Evolutionary conservation across 2,329 filamentous ascomycete genomes (phyloP), one percentile per base, ranked within the genome.

Genomic region (Aplosporella prunicola): DNA sequence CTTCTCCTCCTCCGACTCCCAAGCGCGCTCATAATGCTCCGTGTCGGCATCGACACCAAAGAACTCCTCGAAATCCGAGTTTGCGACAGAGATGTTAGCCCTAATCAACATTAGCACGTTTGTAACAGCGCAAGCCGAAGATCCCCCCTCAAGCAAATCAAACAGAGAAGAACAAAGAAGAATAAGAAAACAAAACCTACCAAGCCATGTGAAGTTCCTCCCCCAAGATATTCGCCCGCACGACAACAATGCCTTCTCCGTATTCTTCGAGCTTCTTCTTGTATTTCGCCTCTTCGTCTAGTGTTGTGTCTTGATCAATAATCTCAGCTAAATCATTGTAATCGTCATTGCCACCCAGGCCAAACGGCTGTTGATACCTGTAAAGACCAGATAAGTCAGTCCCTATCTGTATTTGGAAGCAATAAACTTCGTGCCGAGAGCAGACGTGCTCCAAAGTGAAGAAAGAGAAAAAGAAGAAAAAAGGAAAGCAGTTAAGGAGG

Each of bases 281-380:
- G 18, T 9, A 16, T 22, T 25, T 33, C 14, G 20, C 15, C 31
- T 33, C 22, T 18, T 33, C 31, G n/a, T 33, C 31, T 11, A 33
- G 17, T 4, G 31, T 24, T 10, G 16, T 22, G 6, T 33, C 31
- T 3, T n/a, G 9, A 13, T 24, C 13, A 3, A 33, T 33, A 13
- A 7, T 22, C 20, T 16, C n/a, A n/a, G n/a, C n/a, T n/a, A n/a
- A n/a, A n/a, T n/a, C n/a, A n/a, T n/a, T n/a, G n/a, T n/a, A n/a
- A n/a, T n/a, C 7, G 5, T 13, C 22, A 14, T 24, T 15, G 2
- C 25, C 31, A 11, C 13, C 20, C 11, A n/a, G 5, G 4, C 3
- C 9, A 11, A 33, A 11, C 20, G 31, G 20, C 13, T 22, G 9
- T 15, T 17, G 5, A 15, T 33, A 33, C 31, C 31, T 33, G 16